A percentile compares a stretch with the other conserved stretches of the same genome.
Conservation (phyloP, 1,284 basidiomycete species). For the Malassezia slooffiae region DNA sequence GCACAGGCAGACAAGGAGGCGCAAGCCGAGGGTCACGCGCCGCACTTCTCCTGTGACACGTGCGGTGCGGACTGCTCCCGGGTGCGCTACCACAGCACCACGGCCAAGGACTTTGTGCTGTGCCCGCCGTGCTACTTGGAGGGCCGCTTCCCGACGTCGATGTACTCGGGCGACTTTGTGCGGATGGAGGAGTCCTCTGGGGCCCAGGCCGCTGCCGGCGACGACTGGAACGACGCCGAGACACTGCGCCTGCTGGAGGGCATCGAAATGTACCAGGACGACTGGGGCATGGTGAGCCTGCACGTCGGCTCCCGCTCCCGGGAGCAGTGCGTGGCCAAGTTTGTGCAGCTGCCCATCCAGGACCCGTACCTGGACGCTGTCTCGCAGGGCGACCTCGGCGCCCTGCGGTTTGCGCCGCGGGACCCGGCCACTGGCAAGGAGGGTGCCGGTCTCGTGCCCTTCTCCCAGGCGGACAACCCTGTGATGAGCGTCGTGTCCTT, state of each 20-base stretch:
- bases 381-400: conserved; percentile 55
- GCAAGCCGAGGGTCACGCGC: conserved; percentile 41
- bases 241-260: conserved; percentile 78
- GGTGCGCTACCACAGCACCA: conserved; percentile 82
- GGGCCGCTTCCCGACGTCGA: conserved; percentile 85
- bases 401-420: conserved; percentile 56
- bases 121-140: conserved; percentile 68
- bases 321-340: conserved; percentile 89
- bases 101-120: conserved; percentile 67
- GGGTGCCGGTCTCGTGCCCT: conserved; percentile 54
- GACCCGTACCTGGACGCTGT: conserved; percentile 60
- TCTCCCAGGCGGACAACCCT: conserved; percentile 89
- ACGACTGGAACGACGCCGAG: conserved; percentile 87
- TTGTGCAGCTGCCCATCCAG: conserved; percentile 92
- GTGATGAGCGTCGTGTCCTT: conserved; percentile 98
- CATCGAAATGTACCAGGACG: conserved; percentile 95
- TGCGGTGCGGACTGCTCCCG: conserved; percentile 85
- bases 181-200: conserved; percentile 57
- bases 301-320: conserved; percentile 82
- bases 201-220: conserved; percentile 50
- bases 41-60: conserved; percentile 72
- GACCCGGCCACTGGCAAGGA: conserved; percentile 19
- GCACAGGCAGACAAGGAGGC: conserved; percentile 51
- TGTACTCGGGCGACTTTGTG: conserved; percentile 97
- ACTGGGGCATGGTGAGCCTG: conserved; percentile 82